Percentiles rank a stretch among this genome's conserved stretches.
Conservation (phyloP, 2,329 filamentous ascomycete genomes). For the Sclerotinia minor region DNA sequence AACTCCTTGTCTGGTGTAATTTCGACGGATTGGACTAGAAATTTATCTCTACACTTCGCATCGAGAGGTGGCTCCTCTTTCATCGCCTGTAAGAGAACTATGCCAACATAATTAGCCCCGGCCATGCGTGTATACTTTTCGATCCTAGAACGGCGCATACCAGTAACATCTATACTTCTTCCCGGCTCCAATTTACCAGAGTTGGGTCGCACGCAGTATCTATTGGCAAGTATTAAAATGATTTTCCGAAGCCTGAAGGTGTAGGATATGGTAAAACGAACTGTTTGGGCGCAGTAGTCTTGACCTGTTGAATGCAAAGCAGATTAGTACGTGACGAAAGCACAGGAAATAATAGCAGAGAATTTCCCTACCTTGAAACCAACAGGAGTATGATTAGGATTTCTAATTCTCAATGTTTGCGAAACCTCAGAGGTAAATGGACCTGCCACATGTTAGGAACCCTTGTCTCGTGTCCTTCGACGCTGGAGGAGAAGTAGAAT, state of each 20-base stretch:
- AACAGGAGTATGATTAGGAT: slow-evolving; percentile 61
- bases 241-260: background rate
- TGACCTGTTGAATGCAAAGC: slow-evolving; percentile 63
- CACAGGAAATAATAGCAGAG: slow-evolving; percentile 30
- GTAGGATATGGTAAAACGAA: slow-evolving; percentile 51
- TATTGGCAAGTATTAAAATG: slow-evolving; percentile 44
- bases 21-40: slow-evolving; percentile 88
- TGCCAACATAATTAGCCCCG: slow-evolving; percentile 29
- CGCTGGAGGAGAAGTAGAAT: background rate
- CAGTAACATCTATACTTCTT: slow-evolving; percentile 86
- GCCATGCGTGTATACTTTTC: background rate
- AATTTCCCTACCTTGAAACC: slow-evolving; percentile 64
- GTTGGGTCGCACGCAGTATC: slow-evolving; percentile 97
- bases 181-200: slow-evolving; percentile 93
- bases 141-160: slow-evolving; percentile 52
- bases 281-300: slow-evolving; percentile 99
- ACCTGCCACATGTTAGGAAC: slow-evolving; percentile 47
- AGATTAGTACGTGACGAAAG: background rate
- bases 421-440: slow-evolving; percentile 67
- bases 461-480: slow-evolving; percentile 20
- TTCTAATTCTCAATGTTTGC: slow-evolving; percentile 64
- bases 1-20: slow-evolving; percentile 84
- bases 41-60: slow-evolving; percentile 94
- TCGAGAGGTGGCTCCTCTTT: slow-evolving; percentile 87
- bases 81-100: slow-evolving; percentile 96